Base-by-base conservation (phyloP, 108 stramenopile genomes). In the Aurantiochytrium sp. region DNA sequence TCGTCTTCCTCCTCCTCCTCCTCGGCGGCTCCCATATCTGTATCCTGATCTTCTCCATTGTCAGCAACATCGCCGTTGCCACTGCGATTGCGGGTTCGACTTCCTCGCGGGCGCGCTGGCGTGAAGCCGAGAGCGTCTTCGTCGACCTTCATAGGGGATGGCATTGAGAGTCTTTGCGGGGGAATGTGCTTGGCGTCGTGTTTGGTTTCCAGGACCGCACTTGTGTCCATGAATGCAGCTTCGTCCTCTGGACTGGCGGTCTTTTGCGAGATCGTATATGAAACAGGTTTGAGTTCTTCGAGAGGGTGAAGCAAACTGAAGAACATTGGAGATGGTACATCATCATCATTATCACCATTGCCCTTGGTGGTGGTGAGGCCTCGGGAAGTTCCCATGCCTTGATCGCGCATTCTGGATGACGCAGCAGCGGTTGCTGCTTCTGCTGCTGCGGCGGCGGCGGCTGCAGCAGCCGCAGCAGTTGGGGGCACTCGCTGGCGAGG, bases 271-370 rank as follows among this genome's bases (percentile, higher is more conserved):
- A 83, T 87, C 5, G 58, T 58, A 58, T 87, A 58, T 6, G 87
- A 58, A 25, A 87, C 87, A 18, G 87, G 87, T 59, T 87, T 87
- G 87, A 87, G 87, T 29, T 87, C 87, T 58, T 87, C 58, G 42
- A 87, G 58, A 6, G 58, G 87, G 23, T 87, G 87, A 10, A 58
- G 25, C 87, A 87, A 29, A n/a, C 87, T 87, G 87, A 87, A 87
- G n/a, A 59, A 59, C 87, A 59, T 87, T 0, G 87, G 87, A 8
- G n/a, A 59, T 6, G 58, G 55, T 6, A 3, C 87, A 12, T 87
- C 87, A 5, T 87, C 42, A 21, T 18, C 28, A 53, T 72, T 1
- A n/a, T 18, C 28, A 72, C 1, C 29, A 72, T 29, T 42, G 35
- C 2, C 35, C 35, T 35, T 35, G 2, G 35, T 35, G 0, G 35